Evolutionary conservation across 805 yeast genomes (phyloP).

Genomic region (Candida saitoana): DNA sequence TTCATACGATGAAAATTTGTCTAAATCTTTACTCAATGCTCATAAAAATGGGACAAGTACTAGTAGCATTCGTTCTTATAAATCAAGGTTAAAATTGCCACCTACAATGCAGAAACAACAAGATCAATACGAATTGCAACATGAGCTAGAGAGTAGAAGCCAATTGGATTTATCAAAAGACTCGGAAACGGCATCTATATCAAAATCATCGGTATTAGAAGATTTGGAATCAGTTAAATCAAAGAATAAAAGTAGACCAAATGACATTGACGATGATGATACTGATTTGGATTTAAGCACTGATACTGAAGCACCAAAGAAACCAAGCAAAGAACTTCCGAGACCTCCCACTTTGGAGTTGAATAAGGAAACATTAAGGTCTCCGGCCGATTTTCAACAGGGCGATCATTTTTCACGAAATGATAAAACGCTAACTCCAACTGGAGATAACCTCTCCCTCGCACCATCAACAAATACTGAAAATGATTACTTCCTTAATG

Average conservation of each 20-base stretch:
- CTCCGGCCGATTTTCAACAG: constrained; percentile 2
- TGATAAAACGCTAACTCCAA: not conserved
- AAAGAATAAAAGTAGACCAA: not conserved
- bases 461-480: not conserved
- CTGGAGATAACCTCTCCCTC: not conserved
- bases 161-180: not conserved
- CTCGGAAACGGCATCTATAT: not conserved
- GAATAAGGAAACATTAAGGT: not conserved
- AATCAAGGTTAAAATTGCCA: constrained; percentile 31
- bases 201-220: not conserved
- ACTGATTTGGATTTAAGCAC: not conserved
- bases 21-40: constrained; percentile 1
- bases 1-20: not conserved
- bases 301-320: not conserved
- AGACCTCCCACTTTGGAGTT: not conserved
- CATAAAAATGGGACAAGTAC: constrained; percentile 3
- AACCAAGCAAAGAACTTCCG: not conserved
- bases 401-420: not conserved
- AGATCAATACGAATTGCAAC: constrained; percentile 4
- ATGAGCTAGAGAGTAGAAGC: not conserved
- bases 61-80: constrained; percentile 25
- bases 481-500: not conserved
- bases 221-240: not conserved
- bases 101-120: constrained; percentile 20
- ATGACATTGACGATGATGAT: not conserved